Evolutionary conservation across 1,284 basidiomycete species (phyloP), one percentile per base, ranked within the genome.

Genomic region (Polyporus tsugae): DNA sequence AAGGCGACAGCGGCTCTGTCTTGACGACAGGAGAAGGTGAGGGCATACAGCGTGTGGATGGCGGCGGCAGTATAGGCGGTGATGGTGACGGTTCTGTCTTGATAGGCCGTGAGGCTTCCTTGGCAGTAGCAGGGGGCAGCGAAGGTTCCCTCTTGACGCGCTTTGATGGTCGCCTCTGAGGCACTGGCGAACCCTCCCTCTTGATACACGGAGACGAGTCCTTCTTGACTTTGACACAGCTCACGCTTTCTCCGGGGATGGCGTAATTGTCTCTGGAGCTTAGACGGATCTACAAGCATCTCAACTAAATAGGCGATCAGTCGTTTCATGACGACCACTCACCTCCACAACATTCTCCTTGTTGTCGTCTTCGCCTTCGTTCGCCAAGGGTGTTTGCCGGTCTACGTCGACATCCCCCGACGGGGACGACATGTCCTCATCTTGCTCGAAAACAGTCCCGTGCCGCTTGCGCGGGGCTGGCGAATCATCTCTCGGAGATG

Each of bases 271-370:
- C 41, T 42, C 22, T 42, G 6, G 63, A 62, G 36, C 67, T 68
- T 15, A 64, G 67, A 52, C 22, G 67, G 22, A 68, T 39, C 67
- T 68, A 49, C 6, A 17, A 2, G 22, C 6, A 5, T 11, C 15
- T 2, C 17, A 35, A 41, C 33, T n/a, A 59, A 38, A 22, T 9
- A 52, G 6, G 11, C 6, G 35, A 22, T 35, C 33, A 15, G 19
- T 22, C 15, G 19, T 15, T 4, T 17, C 2, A 33, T 19, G 7
- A 5, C 7, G 39, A 17, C 6, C 25, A 22, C 65, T 7, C 22
- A 63, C 65, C 55, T 67, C 65, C 19, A 63, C 57, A 2, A 63
- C 57, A 39, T 55, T 62, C 59, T 64, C 67, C 35, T 68, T 64
- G 22, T 52, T 49, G 19, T 64, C 66, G 6, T 46, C 49, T n/a